Evolutionary conservation across 2,329 filamentous ascomycete genomes (phyloP), one percentile per base, ranked within the genome.

Genomic region (Apiospora arundinis): DNA sequence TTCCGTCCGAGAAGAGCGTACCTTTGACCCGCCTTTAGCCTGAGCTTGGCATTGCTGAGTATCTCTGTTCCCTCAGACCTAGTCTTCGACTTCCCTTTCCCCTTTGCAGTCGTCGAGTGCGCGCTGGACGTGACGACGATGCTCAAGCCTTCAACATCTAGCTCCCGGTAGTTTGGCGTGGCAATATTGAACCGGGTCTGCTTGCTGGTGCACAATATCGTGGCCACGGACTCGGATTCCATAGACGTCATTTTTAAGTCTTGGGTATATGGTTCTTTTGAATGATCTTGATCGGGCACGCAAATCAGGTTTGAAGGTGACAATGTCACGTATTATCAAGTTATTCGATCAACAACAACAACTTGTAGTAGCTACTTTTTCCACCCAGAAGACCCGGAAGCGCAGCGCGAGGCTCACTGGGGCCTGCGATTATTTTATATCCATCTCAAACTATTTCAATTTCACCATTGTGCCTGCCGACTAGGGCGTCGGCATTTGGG

Each of bases 1-100:
- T 97, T 97, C 8, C 93, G 87, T 0, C 94, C 94, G 25, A 95
- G 85, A 1, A 97, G 84, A 0, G 93, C 93, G 84, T 97, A 97
- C 73, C 92, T 87, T 65, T 90, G 86, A 0, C 92, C 92, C 68
- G 91, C 89, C 74, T 95, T 93, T 3, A 97, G 82, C 32, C 91
- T 89, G 46, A 97, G 82, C 71, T 90, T 91, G 1, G 92, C 92
- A 79, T 92, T 89, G 12, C 85, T 85, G 3, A 97, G 84, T 7
- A 97, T 88, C 79, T 96, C 93, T n/a, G 86, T 81, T 12, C 86
- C 87, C 4, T 85, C 83, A 14, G 77, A 74, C 63, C 79, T 85
- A 84, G 77, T 80, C 76, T 88, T 91, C 40, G 82, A 83, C 78
- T 90, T 91, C 70, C 80, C 78, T 73, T 87, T 85, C 6, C 80